These are phyloP conservation scores for Metschnikowia henanensis DNA, from an alignment of 805 yeast species.

Conservation along the genomic window DNA sequence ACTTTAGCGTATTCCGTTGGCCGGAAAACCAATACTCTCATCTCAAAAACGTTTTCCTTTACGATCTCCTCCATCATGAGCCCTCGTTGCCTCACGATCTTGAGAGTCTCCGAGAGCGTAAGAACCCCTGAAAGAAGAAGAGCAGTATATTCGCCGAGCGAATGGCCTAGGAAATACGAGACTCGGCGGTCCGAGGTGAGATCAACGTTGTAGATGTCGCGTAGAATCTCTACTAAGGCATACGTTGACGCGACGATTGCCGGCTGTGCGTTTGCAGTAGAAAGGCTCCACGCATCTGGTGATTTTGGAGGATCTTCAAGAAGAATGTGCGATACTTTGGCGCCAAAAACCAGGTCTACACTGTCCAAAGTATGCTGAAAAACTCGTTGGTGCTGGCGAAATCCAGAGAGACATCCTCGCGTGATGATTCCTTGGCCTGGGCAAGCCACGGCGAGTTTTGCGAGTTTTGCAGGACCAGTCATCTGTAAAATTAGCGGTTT, in stretches of 20 bases:
- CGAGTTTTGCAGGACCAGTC: not conserved
- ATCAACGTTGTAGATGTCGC: slow-evolving; percentile 12
- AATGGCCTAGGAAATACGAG: slow-evolving; percentile 17
- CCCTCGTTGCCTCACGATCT: slow-evolving; percentile 20
- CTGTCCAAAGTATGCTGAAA: slow-evolving; percentile 14
- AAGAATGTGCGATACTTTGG: slow-evolving; percentile 12
- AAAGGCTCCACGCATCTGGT: slow-evolving; percentile 17
- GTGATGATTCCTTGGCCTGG: slow-evolving; percentile 22
- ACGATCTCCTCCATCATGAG: slow-evolving; percentile 13
- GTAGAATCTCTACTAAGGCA: slow-evolving; percentile 10
- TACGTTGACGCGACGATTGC: slow-evolving; percentile 45
- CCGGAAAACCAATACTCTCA: slow-evolving; percentile 36
- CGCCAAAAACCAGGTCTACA: slow-evolving; percentile 16
- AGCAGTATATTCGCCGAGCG: slow-evolving; percentile 21
- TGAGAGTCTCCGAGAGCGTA: slow-evolving; percentile 14
- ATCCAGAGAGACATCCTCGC: slow-evolving; percentile 16
- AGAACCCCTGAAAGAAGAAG: slow-evolving; percentile 17
- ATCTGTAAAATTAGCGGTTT: not conserved
- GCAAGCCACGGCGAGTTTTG: slow-evolving; percentile 16
- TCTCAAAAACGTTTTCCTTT: slow-evolving; percentile 19
- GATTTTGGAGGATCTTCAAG: slow-evolving; percentile 9
- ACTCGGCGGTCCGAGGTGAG: slow-evolving; percentile 18
- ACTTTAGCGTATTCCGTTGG: slow-evolving; percentile 24
- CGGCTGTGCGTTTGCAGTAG: slow-evolving; percentile 49
- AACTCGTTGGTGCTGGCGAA: slow-evolving; percentile 8